Evolutionary conservation across 148 eudicot genomes (phyloP).

Genomic region (Persicaria maculosa): DNA sequence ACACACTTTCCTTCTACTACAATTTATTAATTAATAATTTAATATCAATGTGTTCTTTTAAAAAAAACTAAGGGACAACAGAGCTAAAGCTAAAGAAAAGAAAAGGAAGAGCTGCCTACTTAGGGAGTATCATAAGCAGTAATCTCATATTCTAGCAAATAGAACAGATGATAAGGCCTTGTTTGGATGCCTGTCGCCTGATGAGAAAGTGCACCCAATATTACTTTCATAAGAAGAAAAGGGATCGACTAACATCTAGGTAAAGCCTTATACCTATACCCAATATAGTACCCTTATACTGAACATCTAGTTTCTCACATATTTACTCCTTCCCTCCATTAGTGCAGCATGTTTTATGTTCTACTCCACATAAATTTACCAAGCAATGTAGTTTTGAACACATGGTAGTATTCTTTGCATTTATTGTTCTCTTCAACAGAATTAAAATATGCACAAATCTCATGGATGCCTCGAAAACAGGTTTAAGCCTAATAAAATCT

Average conservation of each 20-base stretch:
- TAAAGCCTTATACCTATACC: neutral
- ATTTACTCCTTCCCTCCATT: neutral
- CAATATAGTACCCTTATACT: neutral
- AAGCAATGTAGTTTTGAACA: too few species aligned
- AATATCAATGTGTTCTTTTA: neutral
- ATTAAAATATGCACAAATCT: neutral
- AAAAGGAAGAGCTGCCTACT: neutral
- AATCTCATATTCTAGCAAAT: neutral
- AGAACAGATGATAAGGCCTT: too few species aligned
- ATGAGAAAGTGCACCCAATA: too few species aligned
- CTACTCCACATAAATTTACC: neutral
- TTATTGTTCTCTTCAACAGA: neutral
- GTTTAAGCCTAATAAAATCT: neutral
- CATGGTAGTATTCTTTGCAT: neutral
- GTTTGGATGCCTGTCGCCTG: too few species aligned
- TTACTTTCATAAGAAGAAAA: too few species aligned
- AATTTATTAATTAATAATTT: neutral
- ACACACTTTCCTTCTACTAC: neutral
- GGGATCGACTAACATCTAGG: neutral
- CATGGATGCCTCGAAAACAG: neutral
- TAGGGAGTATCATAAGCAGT: neutral
- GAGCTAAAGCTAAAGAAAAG: neutral
- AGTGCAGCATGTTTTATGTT: neutral
- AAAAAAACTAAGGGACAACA: neutral
- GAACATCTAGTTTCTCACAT: neutral